Evolutionary conservation across 2,329 filamentous ascomycete species (phyloP).

Genomic region (Aureobasidium sp.): DNA sequence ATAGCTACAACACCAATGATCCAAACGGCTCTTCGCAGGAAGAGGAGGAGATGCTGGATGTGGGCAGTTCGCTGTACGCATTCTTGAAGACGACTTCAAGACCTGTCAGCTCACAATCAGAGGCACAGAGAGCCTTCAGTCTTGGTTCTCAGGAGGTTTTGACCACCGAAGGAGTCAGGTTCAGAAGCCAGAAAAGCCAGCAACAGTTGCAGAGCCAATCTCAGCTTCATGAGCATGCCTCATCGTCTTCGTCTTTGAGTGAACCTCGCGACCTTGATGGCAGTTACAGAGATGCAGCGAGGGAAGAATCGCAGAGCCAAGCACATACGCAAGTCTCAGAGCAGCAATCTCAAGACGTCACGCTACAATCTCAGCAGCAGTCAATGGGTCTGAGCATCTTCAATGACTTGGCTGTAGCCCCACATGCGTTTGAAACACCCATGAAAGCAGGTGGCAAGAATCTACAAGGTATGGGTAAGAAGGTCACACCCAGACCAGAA

Average conservation of each 20-base stretch:
- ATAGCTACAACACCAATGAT: background rate
- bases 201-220: background rate
- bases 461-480: constrained; percentile 15
- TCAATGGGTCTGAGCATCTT: background rate
- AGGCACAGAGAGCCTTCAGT: background rate
- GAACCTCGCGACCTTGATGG: background rate
- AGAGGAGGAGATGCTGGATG: constrained; percentile 19
- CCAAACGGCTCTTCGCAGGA: background rate
- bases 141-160: constrained; percentile 11
- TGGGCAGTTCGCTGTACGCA: background rate
- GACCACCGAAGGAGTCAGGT: constrained; percentile 3
- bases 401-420: background rate
- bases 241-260: constrained; percentile 11
- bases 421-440: background rate
- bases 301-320: background rate
- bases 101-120: background rate
- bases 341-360: background rate
- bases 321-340: background rate
- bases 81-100: background rate
- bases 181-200: background rate
- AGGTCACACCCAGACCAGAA: constrained; percentile 7
- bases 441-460: constrained; percentile 3
- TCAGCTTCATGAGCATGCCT: background rate
- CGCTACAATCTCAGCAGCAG: background rate
- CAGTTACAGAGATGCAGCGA: background rate